Evolutionary conservation across 2,329 filamentous ascomycete genomes (phyloP).

Genomic region (Blastomyces gilchristii): DNA sequence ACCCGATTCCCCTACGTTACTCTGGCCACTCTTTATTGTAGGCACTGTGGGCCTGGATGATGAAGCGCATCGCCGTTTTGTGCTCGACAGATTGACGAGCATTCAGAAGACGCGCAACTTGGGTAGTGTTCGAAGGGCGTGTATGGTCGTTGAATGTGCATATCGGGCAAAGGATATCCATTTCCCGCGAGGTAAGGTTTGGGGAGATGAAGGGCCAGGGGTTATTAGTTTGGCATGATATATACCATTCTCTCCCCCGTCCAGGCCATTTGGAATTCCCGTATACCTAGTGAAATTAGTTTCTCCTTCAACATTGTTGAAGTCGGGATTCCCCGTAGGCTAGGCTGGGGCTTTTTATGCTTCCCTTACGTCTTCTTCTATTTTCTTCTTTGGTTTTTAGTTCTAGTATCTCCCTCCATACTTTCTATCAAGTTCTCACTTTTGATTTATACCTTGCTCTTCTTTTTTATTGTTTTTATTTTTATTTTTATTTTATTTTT

Average conservation of each 20-base stretch:
- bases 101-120: conserved; percentile 22
- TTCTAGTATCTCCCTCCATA: neutral
- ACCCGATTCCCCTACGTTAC: conserved; percentile 17
- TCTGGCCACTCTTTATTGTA: conserved; percentile 21
- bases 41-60: conserved; percentile 20
- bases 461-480: neutral
- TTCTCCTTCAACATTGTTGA: neutral
- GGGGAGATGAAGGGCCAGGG: conserved; percentile 10
- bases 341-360: neutral
- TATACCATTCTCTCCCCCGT: neutral
- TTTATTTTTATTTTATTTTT: neutral
- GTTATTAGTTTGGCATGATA: conserved; percentile 13
- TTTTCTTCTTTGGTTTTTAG: neutral
- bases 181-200: conserved; percentile 12
- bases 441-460: neutral
- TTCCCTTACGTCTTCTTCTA: neutral
- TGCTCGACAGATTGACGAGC: conserved; percentile 20
- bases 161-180: conserved; percentile 17
- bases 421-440: neutral
- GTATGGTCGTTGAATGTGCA: conserved; percentile 18
- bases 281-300: neutral
- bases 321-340: neutral
- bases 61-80: conserved; percentile 22
- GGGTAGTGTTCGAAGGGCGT: conserved; percentile 21
- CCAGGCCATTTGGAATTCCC: neutral